A percentile compares a stretch with the other conserved stretches of the same genome.
These are phyloP conservation scores for Phytophthora ramorum DNA, from an alignment of 352 stramenopile species.

Conservation along the genomic window DNA sequence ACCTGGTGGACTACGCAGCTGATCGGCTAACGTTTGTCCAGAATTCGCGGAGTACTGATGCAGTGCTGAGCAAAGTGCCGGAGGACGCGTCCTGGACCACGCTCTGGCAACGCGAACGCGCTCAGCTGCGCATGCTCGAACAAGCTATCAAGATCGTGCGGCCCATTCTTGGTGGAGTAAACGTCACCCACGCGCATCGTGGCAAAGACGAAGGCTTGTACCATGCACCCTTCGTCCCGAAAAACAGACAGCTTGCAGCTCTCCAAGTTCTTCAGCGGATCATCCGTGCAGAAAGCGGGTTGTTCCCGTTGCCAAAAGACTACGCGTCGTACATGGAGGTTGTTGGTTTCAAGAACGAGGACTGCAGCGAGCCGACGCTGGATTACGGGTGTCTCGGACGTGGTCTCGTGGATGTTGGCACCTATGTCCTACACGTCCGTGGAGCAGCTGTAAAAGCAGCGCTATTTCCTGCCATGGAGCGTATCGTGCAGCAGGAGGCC, in stretches of 20 bases:
- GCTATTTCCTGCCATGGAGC: constrained; percentile 55
- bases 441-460: constrained; percentile 42
- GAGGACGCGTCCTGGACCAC: constrained; percentile 62
- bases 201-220: constrained; percentile 42
- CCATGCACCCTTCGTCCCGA: constrained; percentile 39
- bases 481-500: constrained; percentile 62
- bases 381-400: constrained; percentile 68
- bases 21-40: constrained; percentile 64
- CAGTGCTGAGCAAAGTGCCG: constrained; percentile 43
- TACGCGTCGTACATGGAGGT: constrained; percentile 63
- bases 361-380: constrained; percentile 54
- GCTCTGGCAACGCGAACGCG: constrained; percentile 59
- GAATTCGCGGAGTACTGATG: constrained; percentile 39
- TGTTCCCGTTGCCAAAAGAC: constrained; percentile 59
- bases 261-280: constrained; percentile 51
- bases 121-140: constrained; percentile 53
- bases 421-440: constrained; percentile 43
- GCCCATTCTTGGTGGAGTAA: constrained; percentile 64
- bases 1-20: constrained; percentile 62
- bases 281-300: constrained; percentile 46
- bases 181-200: constrained; percentile 67
- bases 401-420: constrained; percentile 59
- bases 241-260: constrained; percentile 44
- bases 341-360: constrained; percentile 42
- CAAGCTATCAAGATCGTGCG: constrained; percentile 39